Evolutionary conservation across 2,329 filamentous ascomycete species (phyloP).

Genomic region (Cordyceps javanica): DNA sequence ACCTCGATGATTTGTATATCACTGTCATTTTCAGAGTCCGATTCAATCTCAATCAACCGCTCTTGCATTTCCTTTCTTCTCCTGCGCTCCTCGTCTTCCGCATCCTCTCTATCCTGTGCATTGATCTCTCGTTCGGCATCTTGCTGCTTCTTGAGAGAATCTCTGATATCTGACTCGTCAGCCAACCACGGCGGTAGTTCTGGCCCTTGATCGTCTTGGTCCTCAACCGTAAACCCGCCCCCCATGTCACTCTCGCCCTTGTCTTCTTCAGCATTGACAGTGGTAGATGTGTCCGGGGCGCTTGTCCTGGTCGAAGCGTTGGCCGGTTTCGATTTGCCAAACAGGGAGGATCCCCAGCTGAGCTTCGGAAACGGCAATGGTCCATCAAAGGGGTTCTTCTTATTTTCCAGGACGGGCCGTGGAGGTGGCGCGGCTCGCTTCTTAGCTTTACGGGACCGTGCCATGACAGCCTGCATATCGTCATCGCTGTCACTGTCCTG

Average conservation of each 20-base stretch:
- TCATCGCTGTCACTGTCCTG: slow-evolving; percentile 67
- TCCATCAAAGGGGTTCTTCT: slow-evolving; percentile 63
- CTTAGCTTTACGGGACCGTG: slow-evolving; percentile 58
- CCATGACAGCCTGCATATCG: slow-evolving; percentile 70
- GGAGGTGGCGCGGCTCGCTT: slow-evolving; percentile 38
- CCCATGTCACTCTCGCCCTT: slow-evolving; percentile 21
- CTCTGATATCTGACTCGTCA: slow-evolving; percentile 59
- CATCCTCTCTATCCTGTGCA: slow-evolving; percentile 54
- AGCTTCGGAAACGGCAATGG: slow-evolving; percentile 89
- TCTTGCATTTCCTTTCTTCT: slow-evolving; percentile 37
- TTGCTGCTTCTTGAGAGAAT: slow-evolving; percentile 53
- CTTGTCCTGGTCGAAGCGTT: slow-evolving; percentile 8
- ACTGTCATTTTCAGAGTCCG: slow-evolving; percentile 51
- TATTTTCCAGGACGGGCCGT: slow-evolving; percentile 40
- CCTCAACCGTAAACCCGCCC: slow-evolving; percentile 31
- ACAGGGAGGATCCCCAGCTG: slow-evolving; percentile 58
- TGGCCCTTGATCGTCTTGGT: slow-evolving; percentile 25
- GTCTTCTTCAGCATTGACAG: slow-evolving; percentile 15
- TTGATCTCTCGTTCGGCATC: slow-evolving; percentile 54
- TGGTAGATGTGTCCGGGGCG: background rate
- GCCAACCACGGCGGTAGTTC: slow-evolving; percentile 74
- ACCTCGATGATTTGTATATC: slow-evolving; percentile 54
- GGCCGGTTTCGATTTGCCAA: slow-evolving; percentile 35
- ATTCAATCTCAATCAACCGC: slow-evolving; percentile 56
- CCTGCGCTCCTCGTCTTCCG: slow-evolving; percentile 48